Conservation (phyloP, 805 yeast species). For the Diddensiella santjacobensis region DNA sequence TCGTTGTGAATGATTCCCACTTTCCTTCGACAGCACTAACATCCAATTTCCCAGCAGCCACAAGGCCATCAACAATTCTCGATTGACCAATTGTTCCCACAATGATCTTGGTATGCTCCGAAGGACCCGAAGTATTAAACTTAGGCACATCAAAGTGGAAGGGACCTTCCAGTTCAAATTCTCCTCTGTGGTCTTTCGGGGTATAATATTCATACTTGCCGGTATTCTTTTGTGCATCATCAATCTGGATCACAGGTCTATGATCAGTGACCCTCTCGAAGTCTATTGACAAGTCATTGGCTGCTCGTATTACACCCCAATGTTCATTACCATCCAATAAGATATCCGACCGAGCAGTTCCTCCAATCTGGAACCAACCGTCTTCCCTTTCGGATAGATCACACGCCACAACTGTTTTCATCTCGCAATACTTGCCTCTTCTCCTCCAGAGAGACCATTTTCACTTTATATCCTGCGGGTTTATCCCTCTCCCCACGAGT, state of each 20-base stretch:
- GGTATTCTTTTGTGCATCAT: constrained; percentile 7
- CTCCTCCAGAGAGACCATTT: neutral
- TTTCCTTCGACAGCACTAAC: constrained; percentile 10
- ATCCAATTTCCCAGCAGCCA: constrained; percentile 14
- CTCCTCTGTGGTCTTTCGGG: constrained; percentile 3
- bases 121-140: constrained; percentile 2
- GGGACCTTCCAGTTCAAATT: constrained; percentile 10
- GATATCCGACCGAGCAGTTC: constrained; percentile 16
- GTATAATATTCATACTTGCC: constrained; percentile 18
- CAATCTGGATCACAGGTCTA: constrained; percentile 5
- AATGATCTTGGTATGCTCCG: constrained; percentile 12
- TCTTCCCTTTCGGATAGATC: neutral
- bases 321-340: constrained; percentile 16
- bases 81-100: constrained; percentile 20
- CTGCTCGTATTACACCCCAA: constrained; percentile 21
- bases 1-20: constrained; percentile 16
- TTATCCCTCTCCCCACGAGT: neutral
- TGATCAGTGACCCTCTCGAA: constrained; percentile 15
- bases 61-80: constrained; percentile 10
- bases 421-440: neutral
- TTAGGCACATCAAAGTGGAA: constrained; percentile 4
- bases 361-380: neutral
- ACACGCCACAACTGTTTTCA: neutral
- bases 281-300: constrained; percentile 15
- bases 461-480: neutral